Base-by-base conservation (phyloP, 202 grass and related monocot species). In the Cymbopogon flexuosus region DNA sequence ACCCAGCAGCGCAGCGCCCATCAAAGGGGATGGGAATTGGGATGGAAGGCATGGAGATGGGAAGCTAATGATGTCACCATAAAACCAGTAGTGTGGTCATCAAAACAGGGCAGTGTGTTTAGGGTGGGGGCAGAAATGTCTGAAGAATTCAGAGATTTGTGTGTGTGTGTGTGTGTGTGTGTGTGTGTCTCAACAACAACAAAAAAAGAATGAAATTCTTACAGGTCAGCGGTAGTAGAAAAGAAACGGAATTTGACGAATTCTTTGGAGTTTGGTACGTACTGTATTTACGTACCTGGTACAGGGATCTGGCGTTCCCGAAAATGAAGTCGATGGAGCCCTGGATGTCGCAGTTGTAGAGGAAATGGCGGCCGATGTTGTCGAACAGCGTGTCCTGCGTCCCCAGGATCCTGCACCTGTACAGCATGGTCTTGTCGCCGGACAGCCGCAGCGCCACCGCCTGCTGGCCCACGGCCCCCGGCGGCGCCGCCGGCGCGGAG, bases 311-410 rank as follows among this genome's bases (percentile, higher is more conserved):
- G 0, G 90, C 96, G 33, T 90, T 93, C 29, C 96, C 96, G 37
- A 99, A 99, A 2, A 99, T 99, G 86, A 99, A 99, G 59, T 99
- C 96, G 6, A 99, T 99, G 76, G 96, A 99, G 22, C 96, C 96
- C 85, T 99, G 90, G 82, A 99, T 90, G 56, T 93, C 89, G 79
- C 88, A 91, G 47, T 88, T 70, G 67, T 79, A 89, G 64, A 93
- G 73, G 84, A 88, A 98, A 73, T 98, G 96, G 52, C 92, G 80
- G 4, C 96, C 96, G 49, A 77, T 85, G 79, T 99, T 88, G 83
- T 99, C 96, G 70, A 99, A 99, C 3, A 99, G 87, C 60, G 96
- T 99, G 83, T 99, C 96, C 80, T 99, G 96, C 2, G 92, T 79
- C 15, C 92, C 96, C 80, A 93, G 81, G 39, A 99, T 84, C 65